Evolutionary conservation across 2,329 filamentous ascomycete species (phyloP), one percentile per base, ranked within the genome.

Genomic region (Elsinoe ampelina): DNA sequence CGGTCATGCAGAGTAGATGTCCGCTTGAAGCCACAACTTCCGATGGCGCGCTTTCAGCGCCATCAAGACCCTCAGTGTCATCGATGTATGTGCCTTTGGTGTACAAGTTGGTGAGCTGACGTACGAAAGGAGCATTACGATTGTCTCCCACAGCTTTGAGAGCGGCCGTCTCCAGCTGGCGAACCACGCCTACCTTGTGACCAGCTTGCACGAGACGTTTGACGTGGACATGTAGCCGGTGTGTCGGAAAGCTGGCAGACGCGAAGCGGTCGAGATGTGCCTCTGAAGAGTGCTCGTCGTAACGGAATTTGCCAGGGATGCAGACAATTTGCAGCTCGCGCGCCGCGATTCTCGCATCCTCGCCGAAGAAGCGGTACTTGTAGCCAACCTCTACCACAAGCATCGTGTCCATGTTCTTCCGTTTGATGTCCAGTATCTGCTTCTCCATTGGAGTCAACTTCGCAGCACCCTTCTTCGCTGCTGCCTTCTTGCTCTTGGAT

Each of bases 11-110:
- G 1, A 98, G 81, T 15, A 98, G 75, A 67, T 96, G 95, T n/a
- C 93, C 93, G 1, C 84, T 87, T 20, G 82, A 77, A 8, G 77
- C 75, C 3, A 81, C 78, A n/a, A 63, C 64, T 45, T 80, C 82
- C 1, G 80, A 75, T 0, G 83, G 78, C 1, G 80, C 76, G 38
- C 79, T 76, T 60, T 74, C 62, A 65, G 75, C 65, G 57, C 73
- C 64, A 54, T 87, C 86, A 4, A 95, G 72, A 22, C 89, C 89
- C 60, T 93, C 92, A 8, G 88, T 80, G 68, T 98, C 93, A 66
- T 97, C 93, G 57, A 98, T 86, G 64, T 97, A 98, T 2, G 93
- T 98, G 42, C 91, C 93, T 70, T 97, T 98, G 7, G 93, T 98
- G 72, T 98, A 98, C 5, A 98, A 78, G 66, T 95, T 96, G 13